Percentiles rank a stretch among this genome's conserved stretches.
These are phyloP conservation scores for Acer negundo DNA, from an alignment of 345 rosid species.

Conservation along the genomic window DNA sequence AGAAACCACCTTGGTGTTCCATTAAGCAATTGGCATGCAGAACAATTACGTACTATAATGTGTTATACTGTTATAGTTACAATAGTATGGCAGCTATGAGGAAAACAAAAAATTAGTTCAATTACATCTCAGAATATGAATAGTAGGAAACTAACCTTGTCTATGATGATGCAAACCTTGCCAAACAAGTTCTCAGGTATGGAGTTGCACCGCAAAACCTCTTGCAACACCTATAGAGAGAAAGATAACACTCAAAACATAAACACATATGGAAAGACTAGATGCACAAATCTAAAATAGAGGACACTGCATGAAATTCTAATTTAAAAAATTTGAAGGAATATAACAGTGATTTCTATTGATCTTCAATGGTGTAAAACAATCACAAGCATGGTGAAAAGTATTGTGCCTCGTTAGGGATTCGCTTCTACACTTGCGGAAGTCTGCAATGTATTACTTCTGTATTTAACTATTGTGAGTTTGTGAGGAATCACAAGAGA, in stretches of 20 bases:
- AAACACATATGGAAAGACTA: background rate
- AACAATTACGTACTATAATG: background rate
- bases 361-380: background rate
- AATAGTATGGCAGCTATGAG: conserved; percentile 16
- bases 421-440: background rate
- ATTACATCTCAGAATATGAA: conserved; percentile 11
- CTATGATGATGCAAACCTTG: conserved; percentile 81
- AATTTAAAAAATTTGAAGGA: background rate
- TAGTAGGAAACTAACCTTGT: conserved; percentile 65
- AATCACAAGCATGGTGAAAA: conserved; percentile 1
- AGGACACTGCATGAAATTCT: background rate
- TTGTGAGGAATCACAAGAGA: background rate
- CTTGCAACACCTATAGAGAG: conserved; percentile 75
- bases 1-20: conserved; percentile 4
- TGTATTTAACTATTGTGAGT: background rate
- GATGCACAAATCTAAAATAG: background rate
- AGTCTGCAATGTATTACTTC: background rate
- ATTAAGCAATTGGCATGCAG: conserved; percentile 3
- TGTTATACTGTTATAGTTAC: background rate
- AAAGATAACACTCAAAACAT: conserved; percentile 3
- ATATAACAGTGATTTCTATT: background rate
- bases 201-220: conserved; percentile 65
- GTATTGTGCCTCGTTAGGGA: background rate
- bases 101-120: background rate
- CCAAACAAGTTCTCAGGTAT: conserved; percentile 75